A percentile compares a stretch with the other conserved stretches of the same genome.
Evolutionary conservation across 2,329 filamentous ascomycete species (phyloP).

Genomic region (Botrytis cinerea): DNA sequence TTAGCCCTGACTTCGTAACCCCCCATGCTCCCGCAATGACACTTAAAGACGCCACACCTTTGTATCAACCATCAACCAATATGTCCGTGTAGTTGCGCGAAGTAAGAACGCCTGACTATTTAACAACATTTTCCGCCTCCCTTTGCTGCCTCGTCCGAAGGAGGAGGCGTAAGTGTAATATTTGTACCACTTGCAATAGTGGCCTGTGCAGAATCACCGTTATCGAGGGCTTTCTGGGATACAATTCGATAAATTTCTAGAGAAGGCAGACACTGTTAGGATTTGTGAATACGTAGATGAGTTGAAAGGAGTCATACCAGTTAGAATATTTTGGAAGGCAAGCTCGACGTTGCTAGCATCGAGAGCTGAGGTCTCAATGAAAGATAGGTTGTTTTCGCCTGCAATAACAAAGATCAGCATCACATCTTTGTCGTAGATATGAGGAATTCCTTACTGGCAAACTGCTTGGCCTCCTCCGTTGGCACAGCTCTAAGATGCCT

Average conservation of each 20-base stretch:
- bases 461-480: constrained; percentile 96
- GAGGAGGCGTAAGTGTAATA: constrained; percentile 84
- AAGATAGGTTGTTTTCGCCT: constrained; percentile 98
- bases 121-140: constrained; percentile 76
- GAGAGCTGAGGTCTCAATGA: constrained; percentile 98
- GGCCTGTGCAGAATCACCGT: constrained; percentile 77
- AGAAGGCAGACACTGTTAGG: constrained; percentile 25
- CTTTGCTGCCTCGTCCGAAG: constrained; percentile 74
- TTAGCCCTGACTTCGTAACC: constrained; percentile 27
- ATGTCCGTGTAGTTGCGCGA: constrained; percentile 26
- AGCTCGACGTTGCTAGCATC: constrained; percentile 99
- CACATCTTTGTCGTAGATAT: constrained; percentile 17
- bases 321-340: constrained; percentile 99
- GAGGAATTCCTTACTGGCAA: constrained; percentile 70
- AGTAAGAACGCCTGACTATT: constrained; percentile 37
- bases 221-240: constrained; percentile 94
- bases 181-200: constrained; percentile 78
- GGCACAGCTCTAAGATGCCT: constrained; percentile 95
- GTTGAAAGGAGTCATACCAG: constrained; percentile 62
- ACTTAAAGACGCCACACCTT: constrained; percentile 31
- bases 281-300: not conserved
- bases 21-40: constrained; percentile 30
- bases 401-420: constrained; percentile 38
- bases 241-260: constrained; percentile 99
- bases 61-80: constrained; percentile 35